Percentiles rank a stretch among this genome's conserved stretches.
Conservation (phyloP, 139 green algal species). For the Auxenochlorella pyrenoidosa region DNA sequence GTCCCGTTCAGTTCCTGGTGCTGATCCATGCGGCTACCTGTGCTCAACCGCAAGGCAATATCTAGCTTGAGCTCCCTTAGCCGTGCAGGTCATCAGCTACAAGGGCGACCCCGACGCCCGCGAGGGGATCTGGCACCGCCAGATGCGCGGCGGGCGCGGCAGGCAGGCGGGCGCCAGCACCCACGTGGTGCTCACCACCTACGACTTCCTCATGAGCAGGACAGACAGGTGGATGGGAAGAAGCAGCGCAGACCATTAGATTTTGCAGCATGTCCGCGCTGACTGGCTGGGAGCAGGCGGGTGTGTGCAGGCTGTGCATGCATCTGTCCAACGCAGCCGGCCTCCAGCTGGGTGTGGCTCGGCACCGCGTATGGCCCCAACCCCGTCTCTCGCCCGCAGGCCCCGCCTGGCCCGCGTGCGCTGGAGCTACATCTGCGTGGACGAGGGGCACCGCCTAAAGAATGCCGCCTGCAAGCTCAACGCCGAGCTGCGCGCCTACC, state of each 20-base stretch:
- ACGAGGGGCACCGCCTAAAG: constrained; percentile 79
- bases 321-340: no score
- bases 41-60: no score
- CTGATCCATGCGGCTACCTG: not conserved
- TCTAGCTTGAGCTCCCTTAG: not conserved
- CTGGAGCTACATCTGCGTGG: constrained; percentile 70
- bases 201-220: constrained; percentile 66
- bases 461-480: constrained; percentile 86
- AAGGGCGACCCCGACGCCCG: constrained; percentile 44
- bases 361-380: no score
- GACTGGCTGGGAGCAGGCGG: no score
- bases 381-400: no score
- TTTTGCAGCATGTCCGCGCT: not conserved
- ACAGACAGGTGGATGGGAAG: constrained; percentile 13
- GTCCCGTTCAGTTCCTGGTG: no score
- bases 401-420: constrained; percentile 40
- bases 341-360: no score
- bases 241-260: no score
- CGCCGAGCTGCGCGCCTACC: constrained; percentile 56
- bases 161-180: constrained; percentile 31
- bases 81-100: constrained; percentile 50
- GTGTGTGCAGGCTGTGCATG: no score
- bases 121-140: constrained; percentile 32
- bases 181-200: constrained; percentile 68
- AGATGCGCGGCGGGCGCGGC: constrained; percentile 13